Conservation (phyloP, 169 alveolate genomes). For the Theileria annulata region DNA sequence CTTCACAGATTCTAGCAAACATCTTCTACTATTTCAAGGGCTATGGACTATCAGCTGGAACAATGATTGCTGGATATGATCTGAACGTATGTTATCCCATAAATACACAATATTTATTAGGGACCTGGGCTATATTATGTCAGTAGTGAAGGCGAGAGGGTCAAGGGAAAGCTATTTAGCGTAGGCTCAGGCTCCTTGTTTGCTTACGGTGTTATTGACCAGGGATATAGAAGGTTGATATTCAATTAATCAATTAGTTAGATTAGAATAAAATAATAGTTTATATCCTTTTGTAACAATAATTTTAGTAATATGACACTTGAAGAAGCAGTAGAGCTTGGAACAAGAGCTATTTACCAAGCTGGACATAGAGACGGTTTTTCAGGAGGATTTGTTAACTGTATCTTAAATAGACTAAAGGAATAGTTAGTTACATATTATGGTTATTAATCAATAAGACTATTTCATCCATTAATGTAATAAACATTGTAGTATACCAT, state of each 20-base stretch:
- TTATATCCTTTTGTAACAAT: neutral
- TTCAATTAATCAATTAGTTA: too few relatives aligned
- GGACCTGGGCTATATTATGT: conserved; percentile 92
- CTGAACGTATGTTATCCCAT: conserved; percentile 35
- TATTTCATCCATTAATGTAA: neutral
- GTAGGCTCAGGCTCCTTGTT: conserved; percentile 98
- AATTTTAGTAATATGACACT: conserved; percentile 84
- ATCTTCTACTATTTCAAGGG: conserved; percentile 94
- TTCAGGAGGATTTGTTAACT: conserved; percentile 96
- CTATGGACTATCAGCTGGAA: conserved; percentile 98
- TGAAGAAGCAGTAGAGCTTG: conserved; percentile 97
- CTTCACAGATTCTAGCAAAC: conserved; percentile 94
- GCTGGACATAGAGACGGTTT: conserved; percentile 99
- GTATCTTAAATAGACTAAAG: neutral
- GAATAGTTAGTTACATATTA: neutral
- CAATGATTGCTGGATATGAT: conserved; percentile 90
- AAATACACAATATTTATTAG: conserved; percentile 7
- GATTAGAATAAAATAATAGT: neutral
- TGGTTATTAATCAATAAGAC: too few relatives aligned
- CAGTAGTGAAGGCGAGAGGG: conserved; percentile 93
- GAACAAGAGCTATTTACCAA: conserved; percentile 95
- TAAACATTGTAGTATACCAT: conserved; percentile 87
- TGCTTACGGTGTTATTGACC: conserved; percentile 98
- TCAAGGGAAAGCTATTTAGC: conserved; percentile 87
- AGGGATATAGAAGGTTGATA: conserved; percentile 82